Evolutionary conservation across 345 rosid genomes (phyloP).

Genomic region (Triadica sebifera): DNA sequence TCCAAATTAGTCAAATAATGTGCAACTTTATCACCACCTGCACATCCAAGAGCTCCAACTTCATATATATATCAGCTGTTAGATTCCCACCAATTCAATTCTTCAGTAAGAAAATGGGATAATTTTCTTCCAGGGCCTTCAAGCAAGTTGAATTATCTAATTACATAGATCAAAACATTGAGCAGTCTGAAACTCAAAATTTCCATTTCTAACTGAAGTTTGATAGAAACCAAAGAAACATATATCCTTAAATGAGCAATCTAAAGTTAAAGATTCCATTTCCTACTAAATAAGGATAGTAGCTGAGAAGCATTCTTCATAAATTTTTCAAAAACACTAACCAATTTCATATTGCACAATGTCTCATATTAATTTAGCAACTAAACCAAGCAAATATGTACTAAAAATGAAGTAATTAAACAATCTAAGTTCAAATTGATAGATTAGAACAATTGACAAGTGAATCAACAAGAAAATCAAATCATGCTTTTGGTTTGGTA

Average conservation of each 20-base stretch:
- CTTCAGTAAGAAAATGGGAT: too few relatives aligned
- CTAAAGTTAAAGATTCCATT: not conserved
- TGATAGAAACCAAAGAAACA: not conserved
- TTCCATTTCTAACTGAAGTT: not conserved
- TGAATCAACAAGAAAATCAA: not conserved
- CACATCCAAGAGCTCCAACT: not conserved
- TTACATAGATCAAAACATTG: not conserved
- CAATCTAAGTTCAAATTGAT: not conserved
- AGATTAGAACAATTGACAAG: not conserved
- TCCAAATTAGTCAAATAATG: not conserved
- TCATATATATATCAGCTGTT: too few relatives aligned
- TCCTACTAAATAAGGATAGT: not conserved
- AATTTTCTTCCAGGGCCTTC: too few relatives aligned
- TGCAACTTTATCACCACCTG: not conserved
- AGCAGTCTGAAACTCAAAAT: not conserved
- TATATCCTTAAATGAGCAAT: not conserved
- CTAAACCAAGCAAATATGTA: not conserved
- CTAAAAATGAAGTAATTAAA: not conserved
- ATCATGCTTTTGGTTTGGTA: not conserved
- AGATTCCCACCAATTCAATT: too few relatives aligned
- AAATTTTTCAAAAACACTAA: not conserved
- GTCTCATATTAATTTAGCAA: not conserved
- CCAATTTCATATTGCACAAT: not conserved
- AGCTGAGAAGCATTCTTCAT: not conserved
- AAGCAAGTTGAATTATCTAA: too few relatives aligned